These are phyloP conservation scores for Vitellaria paradoxa DNA, from an alignment of 179 eudicot species.

Conservation along the genomic window DNA sequence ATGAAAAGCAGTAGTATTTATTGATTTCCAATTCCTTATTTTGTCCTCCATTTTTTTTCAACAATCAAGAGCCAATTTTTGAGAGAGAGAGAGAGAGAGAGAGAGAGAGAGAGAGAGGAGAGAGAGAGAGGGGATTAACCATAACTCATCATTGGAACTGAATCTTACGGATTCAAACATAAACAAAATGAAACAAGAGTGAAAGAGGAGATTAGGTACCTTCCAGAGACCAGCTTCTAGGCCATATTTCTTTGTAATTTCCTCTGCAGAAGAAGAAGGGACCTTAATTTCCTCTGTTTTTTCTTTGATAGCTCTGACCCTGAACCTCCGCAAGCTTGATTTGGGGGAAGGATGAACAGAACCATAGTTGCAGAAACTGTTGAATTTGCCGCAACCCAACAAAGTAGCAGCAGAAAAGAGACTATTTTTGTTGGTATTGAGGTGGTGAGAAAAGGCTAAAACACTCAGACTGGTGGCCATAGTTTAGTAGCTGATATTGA, in stretches of 20 bases:
- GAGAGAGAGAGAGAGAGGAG: too few species aligned
- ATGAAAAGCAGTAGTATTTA: neutral
- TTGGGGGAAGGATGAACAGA: neutral
- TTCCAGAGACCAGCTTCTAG: constrained; percentile 95
- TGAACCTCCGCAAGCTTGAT: constrained; percentile 15
- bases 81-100: neutral
- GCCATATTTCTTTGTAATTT: constrained; percentile 76
- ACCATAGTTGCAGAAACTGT: neutral
- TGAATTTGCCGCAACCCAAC: neutral
- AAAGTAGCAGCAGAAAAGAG: neutral
- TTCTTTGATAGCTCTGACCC: constrained; percentile 55
- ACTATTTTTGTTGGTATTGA: neutral
- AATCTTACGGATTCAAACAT: neutral
- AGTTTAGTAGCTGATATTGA: neutral
- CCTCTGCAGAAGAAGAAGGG: constrained; percentile 54
- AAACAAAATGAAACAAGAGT: neutral
- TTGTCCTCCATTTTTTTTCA: neutral
- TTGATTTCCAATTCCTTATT: neutral
- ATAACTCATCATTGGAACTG: neutral
- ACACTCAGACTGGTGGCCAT: constrained; percentile 11
- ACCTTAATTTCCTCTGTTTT: constrained; percentile 38
- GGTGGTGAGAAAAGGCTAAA: constrained; percentile 1
- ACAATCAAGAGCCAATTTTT: neutral
- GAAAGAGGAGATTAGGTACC: constrained; percentile 30
- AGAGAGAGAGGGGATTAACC: too few species aligned